These are phyloP conservation scores for Chlamydomonas schloesseri DNA, from an alignment of 139 green algal species.

Conservation along the genomic window DNA sequence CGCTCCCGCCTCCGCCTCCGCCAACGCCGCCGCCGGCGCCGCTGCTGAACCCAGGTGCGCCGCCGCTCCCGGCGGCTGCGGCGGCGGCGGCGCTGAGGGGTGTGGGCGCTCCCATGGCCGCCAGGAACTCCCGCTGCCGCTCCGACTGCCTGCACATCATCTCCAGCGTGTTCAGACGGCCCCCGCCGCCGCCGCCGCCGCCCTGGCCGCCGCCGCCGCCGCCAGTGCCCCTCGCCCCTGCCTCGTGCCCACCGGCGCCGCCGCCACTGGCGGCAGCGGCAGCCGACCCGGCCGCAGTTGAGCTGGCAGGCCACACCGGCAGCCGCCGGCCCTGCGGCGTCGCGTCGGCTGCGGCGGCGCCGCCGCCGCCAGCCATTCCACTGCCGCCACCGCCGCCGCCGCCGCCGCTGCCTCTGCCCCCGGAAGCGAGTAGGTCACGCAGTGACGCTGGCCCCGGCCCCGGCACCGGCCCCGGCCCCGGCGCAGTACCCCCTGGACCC, in stretches of 20 bases:
- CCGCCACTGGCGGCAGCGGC: too few species aligned
- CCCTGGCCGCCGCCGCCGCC: too few species aligned
- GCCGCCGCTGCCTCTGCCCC: too few species aligned
- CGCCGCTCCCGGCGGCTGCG: background rate
- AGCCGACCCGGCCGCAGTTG: too few species aligned
- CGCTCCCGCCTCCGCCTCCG: background rate
- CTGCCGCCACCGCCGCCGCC: too few species aligned
- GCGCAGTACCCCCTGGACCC: too few species aligned
- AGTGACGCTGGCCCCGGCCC: too few species aligned
- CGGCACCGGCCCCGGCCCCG: too few species aligned
- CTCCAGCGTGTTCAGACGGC: background rate
- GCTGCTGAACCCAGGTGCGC: background rate
- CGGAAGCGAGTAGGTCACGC: too few species aligned
- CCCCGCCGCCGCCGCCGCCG: background rate
- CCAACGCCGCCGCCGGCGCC: background rate
- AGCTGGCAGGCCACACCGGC: background rate
- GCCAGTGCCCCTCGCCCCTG: too few species aligned
- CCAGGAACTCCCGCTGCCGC: slow-evolving; percentile 30
- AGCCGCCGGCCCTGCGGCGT: background rate
- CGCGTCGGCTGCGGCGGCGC: background rate
- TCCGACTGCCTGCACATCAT: background rate
- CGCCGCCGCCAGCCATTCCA: too few species aligned
- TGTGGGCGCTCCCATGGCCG: background rate
- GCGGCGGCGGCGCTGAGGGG: background rate
- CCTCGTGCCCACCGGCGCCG: too few species aligned